phyloP scores from a whole-genome alignment of 1,284 basidiomycete species.

The Coriolopsis trogii region DNA sequence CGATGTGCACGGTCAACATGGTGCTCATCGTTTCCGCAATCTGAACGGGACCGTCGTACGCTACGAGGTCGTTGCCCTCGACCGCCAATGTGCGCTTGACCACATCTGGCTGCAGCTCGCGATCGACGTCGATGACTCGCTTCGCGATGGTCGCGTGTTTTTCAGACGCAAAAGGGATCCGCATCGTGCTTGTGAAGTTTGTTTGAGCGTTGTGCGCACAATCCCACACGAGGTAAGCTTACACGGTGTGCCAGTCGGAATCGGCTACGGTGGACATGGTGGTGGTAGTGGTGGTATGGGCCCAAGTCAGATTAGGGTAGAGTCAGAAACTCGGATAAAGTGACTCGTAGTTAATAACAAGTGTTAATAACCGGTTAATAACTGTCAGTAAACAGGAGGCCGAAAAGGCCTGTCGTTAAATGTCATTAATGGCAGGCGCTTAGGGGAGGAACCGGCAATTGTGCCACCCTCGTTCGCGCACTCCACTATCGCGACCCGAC shows the following conservation, averaged over 20 bases:
- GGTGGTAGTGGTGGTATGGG: constrained; percentile 28
- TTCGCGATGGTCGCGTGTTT: constrained; percentile 80
- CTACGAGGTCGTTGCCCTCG: constrained; percentile 67
- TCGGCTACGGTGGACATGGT: constrained; percentile 29
- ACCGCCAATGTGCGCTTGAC: constrained; percentile 73
- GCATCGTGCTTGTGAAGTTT: constrained; percentile 54
- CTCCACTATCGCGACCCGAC: too few species aligned
- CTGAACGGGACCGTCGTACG: constrained; percentile 45
- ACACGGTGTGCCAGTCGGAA: constrained; percentile 35
- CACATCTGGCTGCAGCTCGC: constrained; percentile 77
- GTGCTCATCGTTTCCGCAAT: neutral
- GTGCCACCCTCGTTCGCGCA: too few species aligned
- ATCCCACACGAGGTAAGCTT: constrained; percentile 10
- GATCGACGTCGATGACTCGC: constrained; percentile 83
- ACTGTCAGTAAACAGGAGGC: too few species aligned
- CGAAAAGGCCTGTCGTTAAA: too few species aligned
- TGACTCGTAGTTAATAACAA: too few species aligned
- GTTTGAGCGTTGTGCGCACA: neutral
- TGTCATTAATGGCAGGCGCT: too few species aligned
- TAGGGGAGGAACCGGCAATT: too few species aligned
- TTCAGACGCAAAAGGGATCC: constrained; percentile 74
- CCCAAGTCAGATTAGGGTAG: constrained; percentile 1
- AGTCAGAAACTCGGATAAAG: too few species aligned
- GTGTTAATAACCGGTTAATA: too few species aligned
- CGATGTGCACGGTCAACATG: constrained; percentile 10